phyloP scores from a whole-genome alignment of 345 rosid species.

The Triadica sebifera region DNA sequence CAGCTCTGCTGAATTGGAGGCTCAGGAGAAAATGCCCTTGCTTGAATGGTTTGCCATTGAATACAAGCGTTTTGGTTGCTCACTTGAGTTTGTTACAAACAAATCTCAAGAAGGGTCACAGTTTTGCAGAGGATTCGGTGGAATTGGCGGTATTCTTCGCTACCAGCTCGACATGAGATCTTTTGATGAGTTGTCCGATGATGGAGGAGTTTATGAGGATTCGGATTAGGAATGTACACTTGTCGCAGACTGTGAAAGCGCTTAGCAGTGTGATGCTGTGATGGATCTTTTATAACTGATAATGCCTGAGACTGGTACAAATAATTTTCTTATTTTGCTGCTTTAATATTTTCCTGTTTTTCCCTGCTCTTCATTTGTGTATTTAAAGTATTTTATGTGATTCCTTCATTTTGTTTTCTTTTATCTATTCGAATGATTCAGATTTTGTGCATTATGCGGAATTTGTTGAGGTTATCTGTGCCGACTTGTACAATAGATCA shows the following conservation, averaged over 20 bases:
- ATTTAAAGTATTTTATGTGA: background rate
- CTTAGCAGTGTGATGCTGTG: background rate
- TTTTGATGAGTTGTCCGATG: slow-evolving; percentile 24
- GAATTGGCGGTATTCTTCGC: slow-evolving; percentile 38
- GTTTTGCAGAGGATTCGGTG: slow-evolving; percentile 40
- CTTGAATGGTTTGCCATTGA: slow-evolving; percentile 38
- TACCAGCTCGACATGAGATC: slow-evolving; percentile 30
- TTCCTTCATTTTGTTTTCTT: background rate
- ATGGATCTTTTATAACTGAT: background rate
- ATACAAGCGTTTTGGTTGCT: slow-evolving; percentile 29
- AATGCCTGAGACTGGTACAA: background rate
- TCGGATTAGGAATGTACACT: slow-evolving; percentile 7
- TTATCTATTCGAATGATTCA: background rate
- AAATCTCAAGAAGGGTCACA: slow-evolving; percentile 36
- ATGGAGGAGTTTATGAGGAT: slow-evolving; percentile 23
- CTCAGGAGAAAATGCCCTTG: slow-evolving; percentile 32
- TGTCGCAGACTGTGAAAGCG: background rate
- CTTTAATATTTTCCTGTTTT: background rate
- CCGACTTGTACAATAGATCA: background rate
- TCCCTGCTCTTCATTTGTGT: background rate
- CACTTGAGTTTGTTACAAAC: slow-evolving; percentile 37
- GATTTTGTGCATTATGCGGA: background rate
- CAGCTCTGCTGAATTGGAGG: slow-evolving; percentile 25
- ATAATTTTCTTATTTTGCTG: background rate
- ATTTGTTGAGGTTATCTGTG: background rate